Percentiles rank a stretch among this genome's conserved stretches.
phyloP scores from a whole-genome alignment of 371 early-diverging fungal genomes.

The Mucor irregularis region DNA sequence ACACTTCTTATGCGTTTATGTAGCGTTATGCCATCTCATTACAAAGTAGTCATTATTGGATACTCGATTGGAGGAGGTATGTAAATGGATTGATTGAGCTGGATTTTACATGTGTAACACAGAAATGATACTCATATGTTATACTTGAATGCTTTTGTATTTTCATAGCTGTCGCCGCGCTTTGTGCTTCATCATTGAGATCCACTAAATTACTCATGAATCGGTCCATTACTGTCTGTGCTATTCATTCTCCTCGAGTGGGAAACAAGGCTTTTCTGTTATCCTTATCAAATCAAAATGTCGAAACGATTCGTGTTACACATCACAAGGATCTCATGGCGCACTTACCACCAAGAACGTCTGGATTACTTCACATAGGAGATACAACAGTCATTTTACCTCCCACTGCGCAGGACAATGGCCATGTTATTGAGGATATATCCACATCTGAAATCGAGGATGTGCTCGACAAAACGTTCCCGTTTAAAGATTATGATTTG shows the following conservation, averaged over 20 bases:
- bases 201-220: conserved; percentile 32
- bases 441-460: conserved; percentile 9
- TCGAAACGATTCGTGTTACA: conserved; percentile 38
- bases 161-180: conserved; percentile 33
- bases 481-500: conserved; percentile 4
- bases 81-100: neutral
- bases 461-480: conserved; percentile 16
- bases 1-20: conserved; percentile 41
- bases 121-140: too few species aligned
- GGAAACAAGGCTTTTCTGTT: conserved; percentile 29
- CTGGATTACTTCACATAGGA: conserved; percentile 37
- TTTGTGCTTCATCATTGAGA: conserved; percentile 42
- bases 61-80: conserved; percentile 42
- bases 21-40: conserved; percentile 28
- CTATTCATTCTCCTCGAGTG: conserved; percentile 36
- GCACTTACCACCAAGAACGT: conserved; percentile 39
- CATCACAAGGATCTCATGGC: conserved; percentile 28
- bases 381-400: conserved; percentile 24
- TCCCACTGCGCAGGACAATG: neutral
- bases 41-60: conserved; percentile 39
- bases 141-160: too few species aligned
- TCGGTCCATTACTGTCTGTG: conserved; percentile 28
- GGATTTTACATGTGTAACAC: neutral
- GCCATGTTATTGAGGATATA: conserved; percentile 7
- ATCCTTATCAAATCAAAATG: conserved; percentile 16